These are phyloP conservation scores for Miamiensis avidus DNA, from an alignment of 169 alveolate species.

Conservation along the genomic window DNA sequence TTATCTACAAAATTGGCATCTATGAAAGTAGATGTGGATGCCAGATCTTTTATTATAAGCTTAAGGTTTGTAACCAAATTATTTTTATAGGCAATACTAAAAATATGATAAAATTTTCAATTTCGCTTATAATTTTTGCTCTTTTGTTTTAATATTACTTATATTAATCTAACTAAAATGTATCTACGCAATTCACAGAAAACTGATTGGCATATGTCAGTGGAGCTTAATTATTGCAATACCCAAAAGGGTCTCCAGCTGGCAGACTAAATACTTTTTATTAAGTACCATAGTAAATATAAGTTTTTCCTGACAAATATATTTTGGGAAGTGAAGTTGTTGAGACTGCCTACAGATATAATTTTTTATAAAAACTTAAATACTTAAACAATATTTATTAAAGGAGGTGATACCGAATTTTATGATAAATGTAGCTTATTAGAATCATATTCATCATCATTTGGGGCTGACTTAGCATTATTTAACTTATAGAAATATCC, in stretches of 20 bases:
- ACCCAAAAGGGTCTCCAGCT: background rate
- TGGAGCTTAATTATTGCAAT: background rate
- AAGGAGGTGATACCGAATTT: no score
- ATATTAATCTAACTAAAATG: background rate
- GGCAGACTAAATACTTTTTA: background rate
- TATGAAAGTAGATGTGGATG: no score
- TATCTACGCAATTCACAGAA: background rate
- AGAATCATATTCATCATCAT: background rate
- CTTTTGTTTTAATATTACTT: no score
- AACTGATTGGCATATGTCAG: background rate
- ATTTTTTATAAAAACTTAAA: background rate
- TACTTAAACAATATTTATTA: no score
- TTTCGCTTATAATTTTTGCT: no score
- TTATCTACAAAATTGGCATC: no score
- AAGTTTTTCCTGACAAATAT: background rate
- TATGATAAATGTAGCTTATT: background rate
- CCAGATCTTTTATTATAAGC: no score
- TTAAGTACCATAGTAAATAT: background rate
- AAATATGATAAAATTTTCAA: background rate
- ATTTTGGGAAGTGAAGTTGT: no score
- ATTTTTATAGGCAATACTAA: no score
- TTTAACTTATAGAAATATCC: background rate
- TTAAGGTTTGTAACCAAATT: no score
- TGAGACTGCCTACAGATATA: background rate
- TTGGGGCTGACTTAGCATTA: background rate